Conservation (phyloP, 768 basidiomycete genomes). For the Gautieria morchelliformis region DNA sequence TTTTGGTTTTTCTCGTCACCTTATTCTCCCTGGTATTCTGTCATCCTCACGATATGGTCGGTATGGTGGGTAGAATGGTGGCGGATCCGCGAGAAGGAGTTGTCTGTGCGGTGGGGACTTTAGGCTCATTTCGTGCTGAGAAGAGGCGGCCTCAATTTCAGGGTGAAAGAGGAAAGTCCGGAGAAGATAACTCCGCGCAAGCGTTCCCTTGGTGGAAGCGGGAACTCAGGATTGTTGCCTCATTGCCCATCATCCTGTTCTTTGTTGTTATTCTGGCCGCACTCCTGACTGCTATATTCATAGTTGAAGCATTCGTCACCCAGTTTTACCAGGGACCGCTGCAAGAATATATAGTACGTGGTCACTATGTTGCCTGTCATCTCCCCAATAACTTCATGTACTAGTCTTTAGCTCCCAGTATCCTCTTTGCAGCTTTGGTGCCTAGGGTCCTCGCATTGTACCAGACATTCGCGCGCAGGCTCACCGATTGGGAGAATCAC, state of each 20-base stretch:
- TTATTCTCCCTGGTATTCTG: slow-evolving; percentile 72
- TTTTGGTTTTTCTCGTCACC: slow-evolving; percentile 63
- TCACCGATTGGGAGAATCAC: slow-evolving; percentile 92
- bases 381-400: not conserved
- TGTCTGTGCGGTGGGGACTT: slow-evolving; percentile 77
- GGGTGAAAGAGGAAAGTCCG: not conserved
- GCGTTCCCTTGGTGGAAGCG: slow-evolving; percentile 61
- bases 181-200: slow-evolving; percentile 13
- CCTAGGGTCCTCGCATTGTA: slow-evolving; percentile 73
- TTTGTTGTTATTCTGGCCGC: slow-evolving; percentile 63
- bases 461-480: slow-evolving; percentile 50
- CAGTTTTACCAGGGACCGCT: slow-evolving; percentile 85
- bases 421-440: slow-evolving; percentile 72
- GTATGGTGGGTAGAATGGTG: slow-evolving; percentile 86
- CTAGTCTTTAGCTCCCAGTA: slow-evolving; percentile 73
- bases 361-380: not conserved
- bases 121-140: slow-evolving; percentile 69
- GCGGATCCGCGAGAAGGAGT: slow-evolving; percentile 74
- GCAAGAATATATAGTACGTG: slow-evolving; percentile 62
- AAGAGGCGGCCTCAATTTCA: slow-evolving; percentile 35
- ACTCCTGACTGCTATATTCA: slow-evolving; percentile 73
- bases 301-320: slow-evolving; percentile 85
- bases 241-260: slow-evolving; percentile 60
- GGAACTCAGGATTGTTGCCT: slow-evolving; percentile 57
- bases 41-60: slow-evolving; percentile 73